A percentile compares a stretch with the other conserved stretches of the same genome.
phyloP scores from a whole-genome alignment of 805 yeast genomes.

The Candida adriatica region DNA sequence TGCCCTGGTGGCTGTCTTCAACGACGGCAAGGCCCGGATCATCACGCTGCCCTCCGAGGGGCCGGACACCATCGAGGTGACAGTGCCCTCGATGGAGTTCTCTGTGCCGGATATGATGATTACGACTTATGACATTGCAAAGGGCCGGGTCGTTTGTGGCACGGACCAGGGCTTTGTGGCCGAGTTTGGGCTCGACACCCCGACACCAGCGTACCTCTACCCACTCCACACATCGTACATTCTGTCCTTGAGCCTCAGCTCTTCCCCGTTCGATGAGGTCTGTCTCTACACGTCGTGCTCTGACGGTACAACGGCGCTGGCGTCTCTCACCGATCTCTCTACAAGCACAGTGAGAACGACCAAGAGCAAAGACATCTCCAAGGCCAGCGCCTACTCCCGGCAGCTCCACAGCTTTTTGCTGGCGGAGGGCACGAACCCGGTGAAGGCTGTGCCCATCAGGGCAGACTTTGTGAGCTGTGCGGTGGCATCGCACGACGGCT shows the following conservation, averaged over 20 bases:
- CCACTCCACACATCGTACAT: conserved; percentile 34
- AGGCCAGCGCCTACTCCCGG: conserved; percentile 25
- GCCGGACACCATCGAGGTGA: conserved; percentile 13
- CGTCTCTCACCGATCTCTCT: conserved; percentile 28
- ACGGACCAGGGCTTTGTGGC: conserved; percentile 51
- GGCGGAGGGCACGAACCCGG: conserved; percentile 34
- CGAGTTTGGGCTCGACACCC: conserved; percentile 34
- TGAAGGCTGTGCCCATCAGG: conserved; percentile 31
- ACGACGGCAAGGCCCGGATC: conserved; percentile 51
- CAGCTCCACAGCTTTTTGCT: conserved; percentile 31
- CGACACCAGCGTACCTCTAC: conserved; percentile 30
- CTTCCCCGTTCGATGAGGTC: conserved; percentile 28
- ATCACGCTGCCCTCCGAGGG: conserved; percentile 29
- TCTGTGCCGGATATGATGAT: conserved; percentile 27
- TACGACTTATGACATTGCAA: conserved; percentile 41
- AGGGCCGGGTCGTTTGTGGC: conserved; percentile 46
- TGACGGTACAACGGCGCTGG: conserved; percentile 35
- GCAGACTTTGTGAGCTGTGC: conserved; percentile 28
- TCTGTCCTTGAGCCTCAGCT: conserved; percentile 27
- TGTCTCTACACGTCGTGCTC: conserved; percentile 30
- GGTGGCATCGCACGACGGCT: conserved; percentile 34
- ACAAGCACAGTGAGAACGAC: conserved; percentile 24
- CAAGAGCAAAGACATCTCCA: conserved; percentile 28
- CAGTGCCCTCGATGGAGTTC: conserved; percentile 23
- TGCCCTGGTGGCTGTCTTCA: conserved; percentile 43